Base-by-base conservation (phyloP, 192 early-diverging fungal genomes). In the Haplosporangium gracile region DNA sequence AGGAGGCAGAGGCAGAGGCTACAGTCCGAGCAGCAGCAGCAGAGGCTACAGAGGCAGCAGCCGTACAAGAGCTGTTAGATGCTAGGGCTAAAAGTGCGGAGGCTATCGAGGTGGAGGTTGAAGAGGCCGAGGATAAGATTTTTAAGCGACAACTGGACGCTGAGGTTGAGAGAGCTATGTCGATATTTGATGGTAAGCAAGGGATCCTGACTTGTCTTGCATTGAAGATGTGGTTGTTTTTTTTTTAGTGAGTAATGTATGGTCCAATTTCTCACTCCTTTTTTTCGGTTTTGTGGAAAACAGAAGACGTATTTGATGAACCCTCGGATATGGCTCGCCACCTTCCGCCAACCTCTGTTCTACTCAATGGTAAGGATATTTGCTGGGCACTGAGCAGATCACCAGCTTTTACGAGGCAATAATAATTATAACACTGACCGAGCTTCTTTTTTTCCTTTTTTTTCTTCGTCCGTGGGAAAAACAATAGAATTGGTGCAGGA, bases 401-500 rank as follows among this genome's bases (percentile, higher is more conserved):
- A 45, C 10, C 2, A 2, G 13, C 11, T 15, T 45, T 15, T 45
- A 45, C 9, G 5, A 45, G 9, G 43, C 49, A 20, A 18, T 51
- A 18, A 51, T 10, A 43, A 43, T 43, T 4, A 5, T 43, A 11
- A 11, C 36, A 15, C 49, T 51, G 20, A 51, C 5, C 29, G 29
- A 0, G 63, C 63, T 24, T 20, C 7, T 7, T 68, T 26, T 29
- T 49, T 49, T 22, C n/a, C n/a, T n/a, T n/a, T n/a, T n/a, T n/a
- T n/a, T n/a, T 49, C 10, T 49, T 26, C 69, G 22, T 34, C 49
- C 29, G 32, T 32, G 36, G 51, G 34, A 22, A 10, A 60, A 22
- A 18, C 47, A 3, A 26, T 69, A 42, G 72, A 84, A 34, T 34
- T 84, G 68, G n/a, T 22, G 5, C 24, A 40, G 29, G 77, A 75